Percentiles rank a stretch among this genome's conserved stretches.
phyloP scores from a whole-genome alignment of 140 eudicot species.

The Stevia rebaudiana region DNA sequence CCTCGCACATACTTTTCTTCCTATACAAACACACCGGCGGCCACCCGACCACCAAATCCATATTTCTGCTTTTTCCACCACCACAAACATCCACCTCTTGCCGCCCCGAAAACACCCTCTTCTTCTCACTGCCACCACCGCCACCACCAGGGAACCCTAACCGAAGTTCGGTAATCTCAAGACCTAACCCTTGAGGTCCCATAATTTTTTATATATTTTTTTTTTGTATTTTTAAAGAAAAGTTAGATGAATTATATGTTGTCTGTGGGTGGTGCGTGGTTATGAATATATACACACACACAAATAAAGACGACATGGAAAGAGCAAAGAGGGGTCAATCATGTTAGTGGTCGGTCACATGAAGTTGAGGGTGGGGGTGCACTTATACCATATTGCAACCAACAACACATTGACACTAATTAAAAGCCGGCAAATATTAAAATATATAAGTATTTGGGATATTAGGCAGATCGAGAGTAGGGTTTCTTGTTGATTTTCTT shows the following conservation, averaged over 20 bases:
- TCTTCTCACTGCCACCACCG: conserved; percentile 9
- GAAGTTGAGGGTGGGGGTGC: conserved; percentile 54
- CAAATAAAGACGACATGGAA: conserved; percentile 25
- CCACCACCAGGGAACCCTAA: conserved; percentile 44
- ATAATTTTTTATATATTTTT: background rate
- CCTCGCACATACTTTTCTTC: conserved; percentile 28
- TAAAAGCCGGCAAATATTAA: conserved; percentile 45
- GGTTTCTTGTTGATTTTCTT: conserved; percentile 28
- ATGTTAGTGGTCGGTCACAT: conserved; percentile 59
- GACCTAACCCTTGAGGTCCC: conserved; percentile 43
- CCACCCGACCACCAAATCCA: conserved; percentile 62
- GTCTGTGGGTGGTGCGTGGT: conserved; percentile 20
- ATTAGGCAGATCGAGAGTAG: conserved; percentile 28
- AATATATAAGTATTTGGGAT: background rate
- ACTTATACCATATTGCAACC: conserved; percentile 29
- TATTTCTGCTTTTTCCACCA: conserved; percentile 1
- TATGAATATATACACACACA: background rate
- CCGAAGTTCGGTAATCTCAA: conserved; percentile 47
- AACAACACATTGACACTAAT: conserved; percentile 33
- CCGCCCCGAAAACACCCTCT: conserved; percentile 29
- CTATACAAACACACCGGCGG: conserved; percentile 65
- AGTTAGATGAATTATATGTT: background rate
- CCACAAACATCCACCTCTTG: background rate
- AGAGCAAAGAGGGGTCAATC: conserved; percentile 44
- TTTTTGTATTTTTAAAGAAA: background rate